phyloP scores from a whole-genome alignment of 495 filamentous ascomycete genomes.

The Daldinia bambusicola region DNA sequence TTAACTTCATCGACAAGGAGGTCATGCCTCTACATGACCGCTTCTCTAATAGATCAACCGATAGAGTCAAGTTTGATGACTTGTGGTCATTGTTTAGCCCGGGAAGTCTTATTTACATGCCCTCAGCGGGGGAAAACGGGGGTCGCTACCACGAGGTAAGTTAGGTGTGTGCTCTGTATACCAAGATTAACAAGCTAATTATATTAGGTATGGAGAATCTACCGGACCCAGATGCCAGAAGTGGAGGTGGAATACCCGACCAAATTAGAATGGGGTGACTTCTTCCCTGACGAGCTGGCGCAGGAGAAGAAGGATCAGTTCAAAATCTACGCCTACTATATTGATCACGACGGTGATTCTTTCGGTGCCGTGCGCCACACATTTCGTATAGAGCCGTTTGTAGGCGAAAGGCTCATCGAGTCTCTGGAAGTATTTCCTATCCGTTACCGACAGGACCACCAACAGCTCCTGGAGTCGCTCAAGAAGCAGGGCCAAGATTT shows the following conservation, averaged over 20 bases:
- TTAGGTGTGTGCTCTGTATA: too few relatives aligned
- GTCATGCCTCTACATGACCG: slow-evolving; percentile 48
- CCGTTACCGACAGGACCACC: slow-evolving; percentile 60
- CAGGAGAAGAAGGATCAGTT: slow-evolving; percentile 41
- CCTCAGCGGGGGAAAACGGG: slow-evolving; percentile 36
- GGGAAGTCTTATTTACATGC: slow-evolving; percentile 51
- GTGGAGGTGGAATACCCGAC: slow-evolving; percentile 33
- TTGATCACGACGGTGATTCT: slow-evolving; percentile 68
- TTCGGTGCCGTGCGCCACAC: slow-evolving; percentile 60
- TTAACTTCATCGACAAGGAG: slow-evolving; percentile 51
- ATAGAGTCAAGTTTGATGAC: slow-evolving; percentile 49
- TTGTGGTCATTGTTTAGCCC: slow-evolving; percentile 54
- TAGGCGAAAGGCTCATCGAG: slow-evolving; percentile 65
- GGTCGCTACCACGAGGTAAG: slow-evolving; percentile 44
- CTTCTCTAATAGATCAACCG: slow-evolving; percentile 38
- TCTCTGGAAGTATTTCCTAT: slow-evolving; percentile 67
- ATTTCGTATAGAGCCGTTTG: slow-evolving; percentile 59
- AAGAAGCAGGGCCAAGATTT: slow-evolving; percentile 58
- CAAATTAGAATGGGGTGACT: slow-evolving; percentile 39
- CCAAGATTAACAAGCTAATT: too few relatives aligned
- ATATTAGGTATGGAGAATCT: slow-evolving; percentile 52
- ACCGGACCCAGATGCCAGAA: slow-evolving; percentile 42
- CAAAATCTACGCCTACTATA: slow-evolving; percentile 54
- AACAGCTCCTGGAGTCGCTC: slow-evolving; percentile 52
- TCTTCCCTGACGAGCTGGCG: slow-evolving; percentile 42